Evolutionary conservation across 192 early-diverging fungal species (phyloP), one percentile per base, ranked within the genome.

Genomic region (Dimargaris xerosporica): DNA sequence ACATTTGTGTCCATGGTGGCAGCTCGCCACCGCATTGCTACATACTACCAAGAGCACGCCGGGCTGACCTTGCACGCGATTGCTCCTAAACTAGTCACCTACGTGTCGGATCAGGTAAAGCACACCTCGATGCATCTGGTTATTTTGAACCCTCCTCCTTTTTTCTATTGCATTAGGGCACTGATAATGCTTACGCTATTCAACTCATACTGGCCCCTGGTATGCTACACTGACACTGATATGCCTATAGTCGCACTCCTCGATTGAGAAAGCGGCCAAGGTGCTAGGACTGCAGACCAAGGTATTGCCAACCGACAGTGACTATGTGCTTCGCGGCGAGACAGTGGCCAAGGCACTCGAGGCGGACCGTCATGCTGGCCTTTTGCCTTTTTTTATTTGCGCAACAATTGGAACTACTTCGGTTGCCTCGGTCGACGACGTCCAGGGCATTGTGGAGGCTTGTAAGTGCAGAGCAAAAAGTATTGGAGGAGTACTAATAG

Each of bases 391-490:
- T 67, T 84, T 77, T 67, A 69, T 83, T 12, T 74, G 71, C 21
- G 84, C 71, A 42, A 83, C 82, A 0, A 77, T 85, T 66, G 84
- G 84, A 23, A 82, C 82, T 0, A 85, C 84, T 23, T 76, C 75
- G 58, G 73, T 73, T 0, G 69, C 73, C 12, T 73, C 81, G 12
- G 69, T 78, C 11, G 84, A 85, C 61, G 73, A 80, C 46, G 46
- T 85, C 28, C 56, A 51, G 2, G 84, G 76, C 21, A 77, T 85
- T 28, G 79, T 69, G 3, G 64, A 73, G 0, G 78, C 75, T 21
- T 67, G 70, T 25, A 69, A 58, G 44, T 48, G 65, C 44, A 69
- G 53, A 39, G 34, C 34, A 5, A 39, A 7, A 7, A 5, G 34
- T 7, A 39, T 39, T 39, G 2, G 3, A 39, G 7, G 7, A 7